Evolutionary conservation across 2,329 filamentous ascomycete species (phyloP), one percentile per base, ranked within the genome.

Genomic region (Colletotrichum tropicale): DNA sequence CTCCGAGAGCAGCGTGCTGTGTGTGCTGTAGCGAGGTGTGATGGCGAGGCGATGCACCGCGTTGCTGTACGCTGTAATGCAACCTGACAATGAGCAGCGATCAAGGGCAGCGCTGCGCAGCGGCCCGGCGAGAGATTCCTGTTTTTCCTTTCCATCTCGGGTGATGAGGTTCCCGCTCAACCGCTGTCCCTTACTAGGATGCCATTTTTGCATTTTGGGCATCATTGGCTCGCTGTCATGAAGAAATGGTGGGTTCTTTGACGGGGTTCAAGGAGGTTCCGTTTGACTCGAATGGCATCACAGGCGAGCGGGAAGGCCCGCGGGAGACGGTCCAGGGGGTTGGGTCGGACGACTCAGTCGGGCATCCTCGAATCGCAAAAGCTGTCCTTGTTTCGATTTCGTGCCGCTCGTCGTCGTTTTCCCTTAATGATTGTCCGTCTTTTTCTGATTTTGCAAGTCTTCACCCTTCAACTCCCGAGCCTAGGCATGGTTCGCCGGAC

Each of bases 241-340:
- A 36, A 32, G 28, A 18, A 52, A 52, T 13, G 56, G 70, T 48
- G 38, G 38, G 8, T 55, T 52, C 36, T 36, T 70, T 58, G 52
- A 65, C 16, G 34, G 64, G 65, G 43, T 32, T 24, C 65, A 32
- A 48, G 55, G 24, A 48, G 36, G 56, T 30, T 28, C 12, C 43
- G 30, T 38, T 32, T 61, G 66, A 18, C 24, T 13, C 18, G 38
- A 26, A 38, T n/a, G 48, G 21, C 32, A 16, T 34, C 24, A 58
- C 24, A 71, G 62, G 43, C 62, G 73, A 67, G 62, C 73, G 73
- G 73, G 62, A 75, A 56, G 55, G 69, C 38, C 69, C 69, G 73
- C 56, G 62, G 64, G n/a, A 48, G 64, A 34, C 56, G 32, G 69
- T 24, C 70, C 64, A 38, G 56, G 67, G 67, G 34, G 28, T 52